Conservation (phyloP, 1,284 basidiomycete genomes). For the Tilletia setariae region DNA sequence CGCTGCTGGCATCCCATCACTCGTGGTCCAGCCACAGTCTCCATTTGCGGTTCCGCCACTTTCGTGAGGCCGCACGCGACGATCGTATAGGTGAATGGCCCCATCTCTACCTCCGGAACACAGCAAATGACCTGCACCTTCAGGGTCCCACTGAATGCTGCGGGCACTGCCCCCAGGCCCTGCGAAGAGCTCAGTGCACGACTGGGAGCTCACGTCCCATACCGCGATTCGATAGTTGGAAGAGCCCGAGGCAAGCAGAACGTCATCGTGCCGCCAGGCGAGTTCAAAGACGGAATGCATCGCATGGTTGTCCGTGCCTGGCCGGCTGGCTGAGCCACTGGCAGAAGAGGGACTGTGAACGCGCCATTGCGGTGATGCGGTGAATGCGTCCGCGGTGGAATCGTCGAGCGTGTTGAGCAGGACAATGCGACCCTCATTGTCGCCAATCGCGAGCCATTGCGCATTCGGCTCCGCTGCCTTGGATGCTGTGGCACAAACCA, state of each 20-base stretch:
- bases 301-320: constrained; percentile 18
- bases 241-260: constrained; percentile 37
- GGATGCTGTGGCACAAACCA: constrained; percentile 19
- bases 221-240: constrained; percentile 44
- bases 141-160: constrained; percentile 46
- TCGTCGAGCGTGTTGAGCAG: constrained; percentile 43
- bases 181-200: constrained; percentile 30
- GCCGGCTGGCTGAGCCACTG: constrained; percentile 15
- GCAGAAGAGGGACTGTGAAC: constrained; percentile 22
- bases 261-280: constrained; percentile 46
- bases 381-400: constrained; percentile 16
- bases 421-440: constrained; percentile 47
- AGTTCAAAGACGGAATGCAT: constrained; percentile 42
- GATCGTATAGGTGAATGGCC: constrained; percentile 45
- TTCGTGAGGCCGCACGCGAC: constrained; percentile 22
- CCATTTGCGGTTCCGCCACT: background rate
- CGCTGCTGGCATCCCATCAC: background rate
- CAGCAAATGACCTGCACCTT: constrained; percentile 33
- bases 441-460: constrained; percentile 50
- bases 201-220: constrained; percentile 42
- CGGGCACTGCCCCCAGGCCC: constrained; percentile 41
- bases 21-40: background rate
- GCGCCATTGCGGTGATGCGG: constrained; percentile 4
- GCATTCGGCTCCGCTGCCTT: constrained; percentile 28
- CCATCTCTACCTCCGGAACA: constrained; percentile 49